These are phyloP conservation scores for Aphanomyces invadans DNA, from an alignment of 352 stramenopile genomes.

Conservation along the genomic window DNA sequence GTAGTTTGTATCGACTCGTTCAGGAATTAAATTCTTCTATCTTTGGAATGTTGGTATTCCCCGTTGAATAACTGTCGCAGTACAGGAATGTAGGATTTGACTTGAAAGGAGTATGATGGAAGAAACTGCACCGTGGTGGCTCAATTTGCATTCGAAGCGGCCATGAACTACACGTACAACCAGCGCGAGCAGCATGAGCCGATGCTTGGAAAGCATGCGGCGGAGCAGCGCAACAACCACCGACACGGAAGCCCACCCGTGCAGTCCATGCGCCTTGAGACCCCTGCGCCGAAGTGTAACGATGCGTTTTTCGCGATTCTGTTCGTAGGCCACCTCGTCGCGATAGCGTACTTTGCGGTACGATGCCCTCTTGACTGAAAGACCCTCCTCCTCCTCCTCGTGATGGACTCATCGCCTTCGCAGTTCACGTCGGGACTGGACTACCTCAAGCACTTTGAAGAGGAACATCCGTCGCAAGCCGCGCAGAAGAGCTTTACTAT, in stretches of 20 bases:
- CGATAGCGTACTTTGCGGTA: conserved; percentile 56
- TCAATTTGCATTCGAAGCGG: neutral
- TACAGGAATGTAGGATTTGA: neutral
- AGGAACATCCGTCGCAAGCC: conserved; percentile 7
- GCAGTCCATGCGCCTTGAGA: conserved; percentile 55
- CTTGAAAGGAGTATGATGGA: neutral
- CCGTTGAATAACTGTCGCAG: neutral
- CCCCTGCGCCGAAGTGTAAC: conserved; percentile 55
- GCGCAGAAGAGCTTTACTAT: conserved; percentile 40
- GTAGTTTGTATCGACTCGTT: neutral
- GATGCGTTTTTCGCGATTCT: conserved; percentile 62
- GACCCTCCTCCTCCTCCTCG: neutral
- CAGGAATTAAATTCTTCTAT: neutral
- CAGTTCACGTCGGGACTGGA: conserved; percentile 44
- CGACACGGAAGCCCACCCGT: conserved; percentile 31
- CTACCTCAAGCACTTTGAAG: conserved; percentile 15
- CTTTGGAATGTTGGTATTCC: neutral
- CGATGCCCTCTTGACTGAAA: conserved; percentile 27
- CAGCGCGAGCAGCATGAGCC: conserved; percentile 70
- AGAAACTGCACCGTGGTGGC: neutral
- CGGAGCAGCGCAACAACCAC: conserved; percentile 30
- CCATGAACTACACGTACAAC: conserved; percentile 21
- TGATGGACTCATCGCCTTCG: neutral
- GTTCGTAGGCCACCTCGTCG: conserved; percentile 53
- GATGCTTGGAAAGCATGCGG: conserved; percentile 44